Base-by-base conservation (phyloP, 257 asterid species). In the Nicotiana benthamiana region DNA sequence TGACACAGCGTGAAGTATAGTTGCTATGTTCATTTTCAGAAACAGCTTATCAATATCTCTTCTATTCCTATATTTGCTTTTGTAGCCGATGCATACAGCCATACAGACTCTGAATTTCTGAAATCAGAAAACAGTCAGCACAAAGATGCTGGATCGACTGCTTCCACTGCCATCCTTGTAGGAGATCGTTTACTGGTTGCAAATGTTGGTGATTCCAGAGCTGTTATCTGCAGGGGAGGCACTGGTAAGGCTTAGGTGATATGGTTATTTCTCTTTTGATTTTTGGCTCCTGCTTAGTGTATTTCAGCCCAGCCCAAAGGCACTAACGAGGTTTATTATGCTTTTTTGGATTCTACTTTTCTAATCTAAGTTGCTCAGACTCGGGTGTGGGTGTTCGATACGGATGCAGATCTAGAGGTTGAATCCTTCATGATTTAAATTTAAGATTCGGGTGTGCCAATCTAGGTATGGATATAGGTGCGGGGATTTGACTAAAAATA, bases 81-180 rank as follows among this genome's bases (percentile, higher is more conserved):
- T 86, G 83, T 96, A 95, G 99, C 99, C 80, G 98, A 93, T 80
- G 95, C 99, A 11, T 95, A 92, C 86, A 89, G 87, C 78, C 94
- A 90, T 27, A 95, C 99, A 11, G 99, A 95, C 86, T 91, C 99
- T 0, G 99, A 95, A 82, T 95, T 95, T 83, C 89, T 95, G 88
- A 92, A 95, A 86, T 93, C 94, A 1, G 99, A 95, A 83, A 89
- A 89, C 84, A 89, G 66, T 86, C 97, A 93, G 84, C 91, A 91
- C 80, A 90, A 94, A 75, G 98, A 95, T 86, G 98, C 99, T 83
- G 99, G 99, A 53, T 95, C 99, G 6, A 95, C 99, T 83, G 99
- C 99, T 83, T 95, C 99, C 48, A 95, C 99, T 75, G 99, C 99
- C 62, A 93, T 95, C 63, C 99, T 95, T 57, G 98, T 95, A 61